Evolutionary conservation across 345 rosid genomes (phyloP).

Genomic region (Salix caprea): DNA sequence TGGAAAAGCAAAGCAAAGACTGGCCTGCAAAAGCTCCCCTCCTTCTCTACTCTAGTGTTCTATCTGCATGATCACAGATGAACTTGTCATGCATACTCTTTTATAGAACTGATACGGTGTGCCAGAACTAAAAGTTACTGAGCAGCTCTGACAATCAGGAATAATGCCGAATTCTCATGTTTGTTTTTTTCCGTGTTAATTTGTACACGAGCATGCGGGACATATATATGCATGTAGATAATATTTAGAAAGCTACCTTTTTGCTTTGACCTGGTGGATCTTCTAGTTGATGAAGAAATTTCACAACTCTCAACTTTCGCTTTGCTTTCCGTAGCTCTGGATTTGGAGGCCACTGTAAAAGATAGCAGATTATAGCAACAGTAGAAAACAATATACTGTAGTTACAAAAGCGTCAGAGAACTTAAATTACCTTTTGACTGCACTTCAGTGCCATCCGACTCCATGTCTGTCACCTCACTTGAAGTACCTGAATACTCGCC

Average conservation of each 20-base stretch:
- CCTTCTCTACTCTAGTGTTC: not conserved
- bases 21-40: not conserved
- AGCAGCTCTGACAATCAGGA: not conserved
- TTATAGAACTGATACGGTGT: not conserved
- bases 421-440: constrained; percentile 39
- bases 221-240: not conserved
- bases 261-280: constrained; percentile 23
- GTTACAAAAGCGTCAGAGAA: not conserved
- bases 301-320: constrained; percentile 15
- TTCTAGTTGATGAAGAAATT: constrained; percentile 23
- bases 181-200: no score
- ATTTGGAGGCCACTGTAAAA: constrained; percentile 26
- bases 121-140: not conserved
- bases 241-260: constrained; percentile 9
- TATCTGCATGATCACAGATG: constrained; percentile 2
- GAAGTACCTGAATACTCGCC: constrained; percentile 37
- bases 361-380: constrained; percentile 4
- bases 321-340: constrained; percentile 28
- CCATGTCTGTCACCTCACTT: constrained; percentile 41
- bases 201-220: not conserved
- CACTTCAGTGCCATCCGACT: constrained; percentile 34
- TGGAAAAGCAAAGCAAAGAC: not conserved
- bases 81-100: not conserved
- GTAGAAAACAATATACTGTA: not conserved
- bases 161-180: not conserved